phyloP scores from a whole-genome alignment of 148 eudicot genomes.

The Chenopodium album region DNA sequence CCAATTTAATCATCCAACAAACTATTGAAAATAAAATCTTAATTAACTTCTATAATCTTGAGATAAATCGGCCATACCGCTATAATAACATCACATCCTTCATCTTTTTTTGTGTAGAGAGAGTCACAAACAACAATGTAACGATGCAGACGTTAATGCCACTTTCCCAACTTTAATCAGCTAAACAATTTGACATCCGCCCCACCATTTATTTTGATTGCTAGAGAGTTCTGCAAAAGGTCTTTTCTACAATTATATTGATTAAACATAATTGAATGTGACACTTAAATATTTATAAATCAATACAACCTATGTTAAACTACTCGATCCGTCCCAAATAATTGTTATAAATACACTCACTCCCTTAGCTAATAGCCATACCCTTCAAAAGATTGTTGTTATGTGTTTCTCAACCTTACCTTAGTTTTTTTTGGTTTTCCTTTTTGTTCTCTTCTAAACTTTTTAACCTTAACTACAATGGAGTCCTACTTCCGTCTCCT shows the following conservation, averaged over 20 bases:
- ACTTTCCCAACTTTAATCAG: no score
- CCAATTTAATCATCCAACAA: no score
- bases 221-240: background rate
- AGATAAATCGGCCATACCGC: no score
- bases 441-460: background rate
- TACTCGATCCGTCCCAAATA: background rate
- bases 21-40: no score
- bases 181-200: no score
- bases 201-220: background rate
- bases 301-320: conserved; percentile 6
- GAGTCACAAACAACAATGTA: no score
- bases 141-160: no score
- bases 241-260: background rate
- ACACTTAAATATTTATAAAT: conserved; percentile 1
- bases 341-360: conserved; percentile 16
- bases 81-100: no score
- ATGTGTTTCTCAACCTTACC: no score
- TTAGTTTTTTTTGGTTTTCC: background rate
- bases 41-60: no score
- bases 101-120: no score
- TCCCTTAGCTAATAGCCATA: background rate
- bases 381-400: no score
- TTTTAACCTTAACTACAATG: conserved; percentile 16
- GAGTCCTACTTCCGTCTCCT: conserved; percentile 19
- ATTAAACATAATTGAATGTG: conserved; percentile 5